Percentiles rank a stretch among this genome's conserved stretches.
Conservation (phyloP, 2,329 filamentous ascomycete genomes). For the Aspergillus tanneri region DNA sequence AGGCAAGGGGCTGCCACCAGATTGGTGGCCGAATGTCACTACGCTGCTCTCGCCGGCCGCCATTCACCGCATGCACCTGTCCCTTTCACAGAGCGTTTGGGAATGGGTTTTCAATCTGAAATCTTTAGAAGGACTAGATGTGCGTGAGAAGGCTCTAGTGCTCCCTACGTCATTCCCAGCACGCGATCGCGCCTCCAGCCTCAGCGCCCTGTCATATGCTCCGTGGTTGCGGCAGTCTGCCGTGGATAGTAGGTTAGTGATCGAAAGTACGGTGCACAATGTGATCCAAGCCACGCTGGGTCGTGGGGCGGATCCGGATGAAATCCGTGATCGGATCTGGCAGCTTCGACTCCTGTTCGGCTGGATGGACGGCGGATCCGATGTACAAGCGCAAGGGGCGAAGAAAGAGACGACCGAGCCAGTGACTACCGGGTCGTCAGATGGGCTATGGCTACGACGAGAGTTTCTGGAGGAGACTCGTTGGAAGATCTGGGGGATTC, state of each 20-base stretch:
- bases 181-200: constrained; percentile 34
- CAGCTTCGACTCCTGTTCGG: constrained; percentile 64
- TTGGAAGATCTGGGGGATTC: constrained; percentile 46
- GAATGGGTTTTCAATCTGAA: constrained; percentile 72
- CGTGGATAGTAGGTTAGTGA: constrained; percentile 70
- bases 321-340: constrained; percentile 58
- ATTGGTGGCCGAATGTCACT: constrained; percentile 24
- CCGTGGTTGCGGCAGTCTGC: constrained; percentile 57
- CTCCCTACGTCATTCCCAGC: constrained; percentile 49
- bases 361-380: constrained; percentile 56
- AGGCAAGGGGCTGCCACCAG: constrained; percentile 26
- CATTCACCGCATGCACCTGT: constrained; percentile 25
- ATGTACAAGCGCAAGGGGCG: constrained; percentile 21
- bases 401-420: constrained; percentile 41
- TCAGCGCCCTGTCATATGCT: constrained; percentile 47
- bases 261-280: constrained; percentile 52
- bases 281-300: constrained; percentile 33
- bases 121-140: constrained; percentile 53
- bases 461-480: constrained; percentile 42
- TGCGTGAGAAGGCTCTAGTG: constrained; percentile 66
- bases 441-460: constrained; percentile 39
- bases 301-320: constrained; percentile 39
- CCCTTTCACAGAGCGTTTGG: constrained; percentile 52
- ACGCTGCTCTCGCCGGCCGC: constrained; percentile 21
- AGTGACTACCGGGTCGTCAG: constrained; percentile 17